phyloP scores from a whole-genome alignment of 2,329 filamentous ascomycete species.

The Teratosphaeria nubilosa region DNA sequence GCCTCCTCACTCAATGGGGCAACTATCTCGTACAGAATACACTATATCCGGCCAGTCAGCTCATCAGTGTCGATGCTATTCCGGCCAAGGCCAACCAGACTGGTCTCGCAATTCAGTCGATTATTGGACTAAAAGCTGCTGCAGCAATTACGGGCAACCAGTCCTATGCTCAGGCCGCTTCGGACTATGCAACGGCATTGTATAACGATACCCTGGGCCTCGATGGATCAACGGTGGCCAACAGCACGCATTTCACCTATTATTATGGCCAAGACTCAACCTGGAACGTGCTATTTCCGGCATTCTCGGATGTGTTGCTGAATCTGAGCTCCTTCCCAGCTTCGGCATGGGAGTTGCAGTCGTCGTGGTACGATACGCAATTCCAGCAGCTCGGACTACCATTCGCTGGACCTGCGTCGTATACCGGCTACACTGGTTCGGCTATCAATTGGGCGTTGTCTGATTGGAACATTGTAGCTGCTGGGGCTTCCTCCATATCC shows the following conservation, averaged over 20 bases:
- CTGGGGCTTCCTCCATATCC: conserved; percentile 8
- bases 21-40: conserved; percentile 43
- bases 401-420: conserved; percentile 12
- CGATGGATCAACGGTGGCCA: conserved; percentile 8
- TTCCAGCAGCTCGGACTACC: conserved; percentile 12
- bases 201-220: conserved; percentile 15
- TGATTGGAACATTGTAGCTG: conserved; percentile 19
- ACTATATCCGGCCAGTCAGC: conserved; percentile 44
- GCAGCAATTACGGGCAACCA: conserved; percentile 32
- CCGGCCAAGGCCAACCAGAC: conserved; percentile 39
- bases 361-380: conserved; percentile 13
- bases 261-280: conserved; percentile 30
- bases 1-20: conserved; percentile 44
- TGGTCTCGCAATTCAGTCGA: conserved; percentile 21
- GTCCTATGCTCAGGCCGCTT: conserved; percentile 30
- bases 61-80: conserved; percentile 49
- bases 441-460: conserved; percentile 13
- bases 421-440: conserved; percentile 9
- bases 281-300: conserved; percentile 40
- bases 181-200: conserved; percentile 11
- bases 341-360: conserved; percentile 15
- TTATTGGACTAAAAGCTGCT: conserved; percentile 31
- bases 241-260: conserved; percentile 33
- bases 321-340: conserved; percentile 30
- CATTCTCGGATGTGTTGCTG: conserved; percentile 40